Conservation (phyloP, 2,329 filamentous ascomycete genomes). For the Westerdykella ornata region DNA sequence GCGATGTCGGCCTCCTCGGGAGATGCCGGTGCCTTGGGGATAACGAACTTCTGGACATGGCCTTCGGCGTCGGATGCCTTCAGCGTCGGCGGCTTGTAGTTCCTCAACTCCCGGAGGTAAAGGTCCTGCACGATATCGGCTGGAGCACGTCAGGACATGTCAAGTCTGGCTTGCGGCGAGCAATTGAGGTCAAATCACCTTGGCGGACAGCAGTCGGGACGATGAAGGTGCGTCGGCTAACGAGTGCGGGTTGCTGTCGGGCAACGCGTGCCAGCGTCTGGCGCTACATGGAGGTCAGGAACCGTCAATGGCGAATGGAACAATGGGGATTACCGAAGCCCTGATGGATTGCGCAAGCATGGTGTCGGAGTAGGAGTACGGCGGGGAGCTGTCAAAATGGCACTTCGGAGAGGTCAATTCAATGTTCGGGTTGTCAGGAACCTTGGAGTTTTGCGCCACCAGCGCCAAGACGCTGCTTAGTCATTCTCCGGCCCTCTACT, state of each 20-base stretch:
- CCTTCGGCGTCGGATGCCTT: constrained; percentile 84
- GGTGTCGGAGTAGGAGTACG: constrained; percentile 29
- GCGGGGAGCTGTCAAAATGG: constrained; percentile 24
- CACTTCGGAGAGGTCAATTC: constrained; percentile 18
- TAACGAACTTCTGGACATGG: constrained; percentile 79
- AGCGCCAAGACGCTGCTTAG: background rate
- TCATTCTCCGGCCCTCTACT: background rate
- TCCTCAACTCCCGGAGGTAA: constrained; percentile 92
- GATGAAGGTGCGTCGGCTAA: constrained; percentile 58
- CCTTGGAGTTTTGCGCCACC: constrained; percentile 2
- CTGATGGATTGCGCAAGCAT: constrained; percentile 58
- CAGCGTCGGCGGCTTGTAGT: constrained; percentile 79
- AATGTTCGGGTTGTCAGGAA: constrained; percentile 18
- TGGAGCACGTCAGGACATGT: constrained; percentile 39
- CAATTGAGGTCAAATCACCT: constrained; percentile 46
- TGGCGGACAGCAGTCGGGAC: constrained; percentile 54
- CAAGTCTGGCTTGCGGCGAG: constrained; percentile 3
- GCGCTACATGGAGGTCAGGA: constrained; percentile 44
- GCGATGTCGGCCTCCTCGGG: constrained; percentile 94
- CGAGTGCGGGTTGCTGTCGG: constrained; percentile 50
- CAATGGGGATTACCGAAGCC: constrained; percentile 47
- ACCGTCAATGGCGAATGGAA: constrained; percentile 4
- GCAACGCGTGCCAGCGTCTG: constrained; percentile 55
- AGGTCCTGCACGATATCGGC: constrained; percentile 97
- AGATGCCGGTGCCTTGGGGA: constrained; percentile 74